Evolutionary conservation across 192 early-diverging fungal genomes (phyloP), one percentile per base, ranked within the genome.

Genomic region (Mortierella antarctica): DNA sequence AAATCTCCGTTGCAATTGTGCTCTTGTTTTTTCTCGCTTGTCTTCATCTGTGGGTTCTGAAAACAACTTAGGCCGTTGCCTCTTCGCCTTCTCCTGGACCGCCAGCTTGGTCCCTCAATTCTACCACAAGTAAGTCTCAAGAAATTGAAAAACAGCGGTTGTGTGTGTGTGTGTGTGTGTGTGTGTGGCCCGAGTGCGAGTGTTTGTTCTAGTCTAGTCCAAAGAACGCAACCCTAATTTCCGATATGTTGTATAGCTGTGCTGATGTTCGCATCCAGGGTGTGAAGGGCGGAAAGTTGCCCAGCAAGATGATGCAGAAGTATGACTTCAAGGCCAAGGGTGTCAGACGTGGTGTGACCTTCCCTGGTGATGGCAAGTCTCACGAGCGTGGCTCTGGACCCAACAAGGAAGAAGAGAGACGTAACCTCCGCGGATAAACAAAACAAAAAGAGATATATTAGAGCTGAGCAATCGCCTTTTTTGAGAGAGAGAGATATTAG

Each of bases 51-150:
- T 6, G 21, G 17, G 41, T 48, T 18, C 31, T 3, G 31, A 31
- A 31, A 31, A 31, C 31, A 31, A 31, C 31, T 41, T 57, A 74
- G 72, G 72, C 50, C 50, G 61, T n/a, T 74, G 65, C 57, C 40
- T 74, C 11, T 74, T 74, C 64, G 52, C 72, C 42, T 74, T 63
- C 64, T 67, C 64, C 4, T 74, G 72, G 72, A 74, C 72, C 15
- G 72, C 72, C 4, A 66, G 67, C 64, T 9, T 74, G 13, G 57
- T 67, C 6, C 58, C 72, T 15, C 72, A 74, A 23, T 74, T 46
- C 72, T 74, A 74, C 72, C 72, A 74, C 64, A 74, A 74, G 72
- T 74, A 74, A 66, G 72, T 64, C 8, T n/a, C 12, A 2, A 9
- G 14, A n/a, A 7, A n/a, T 57, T 57, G 10, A 20, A n/a, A n/a